Conservation (phyloP, 2,329 filamentous ascomycete genomes). For the Niveomyces coronatus region DNA sequence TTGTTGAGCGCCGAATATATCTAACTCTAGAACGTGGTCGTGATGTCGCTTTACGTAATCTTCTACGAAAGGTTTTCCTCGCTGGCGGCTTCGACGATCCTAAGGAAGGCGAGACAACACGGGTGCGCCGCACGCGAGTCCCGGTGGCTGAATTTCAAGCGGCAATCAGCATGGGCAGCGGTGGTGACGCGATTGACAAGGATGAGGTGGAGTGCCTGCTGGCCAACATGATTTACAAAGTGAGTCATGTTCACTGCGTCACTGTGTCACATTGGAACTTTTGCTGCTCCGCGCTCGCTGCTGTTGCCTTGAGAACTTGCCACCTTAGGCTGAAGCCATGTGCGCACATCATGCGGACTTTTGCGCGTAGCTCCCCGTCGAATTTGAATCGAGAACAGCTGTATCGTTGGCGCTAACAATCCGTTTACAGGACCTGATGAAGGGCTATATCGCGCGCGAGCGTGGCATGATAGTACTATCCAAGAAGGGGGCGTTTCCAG, state of each 20-base stretch:
- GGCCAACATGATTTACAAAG: conserved; percentile 98
- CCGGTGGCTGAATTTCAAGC: conserved; percentile 76
- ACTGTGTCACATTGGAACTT: background rate
- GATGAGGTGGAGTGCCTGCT: conserved; percentile 95
- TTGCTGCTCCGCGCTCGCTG: background rate
- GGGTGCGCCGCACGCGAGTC: conserved; percentile 64
- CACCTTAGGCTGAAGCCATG: too few relatives aligned
- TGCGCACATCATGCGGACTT: conserved; percentile 11
- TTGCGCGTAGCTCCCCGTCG: too few relatives aligned
- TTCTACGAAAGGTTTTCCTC: conserved; percentile 85
- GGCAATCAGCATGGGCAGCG: conserved; percentile 65
- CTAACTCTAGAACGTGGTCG: conserved; percentile 85
- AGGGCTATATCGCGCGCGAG: conserved; percentile 93
- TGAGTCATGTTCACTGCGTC: conserved; percentile 27
- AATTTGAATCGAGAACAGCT: too few relatives aligned
- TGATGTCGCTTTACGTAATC: conserved; percentile 83
- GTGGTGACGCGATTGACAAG: conserved; percentile 57
- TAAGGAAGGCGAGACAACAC: conserved; percentile 55
- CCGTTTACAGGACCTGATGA: conserved; percentile 71
- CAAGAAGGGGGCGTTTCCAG: conserved; percentile 87
- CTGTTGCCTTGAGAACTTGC: background rate
- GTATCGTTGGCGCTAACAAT: conserved; percentile 22
- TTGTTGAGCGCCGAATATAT: conserved; percentile 88
- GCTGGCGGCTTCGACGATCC: conserved; percentile 70
- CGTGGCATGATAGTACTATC: conserved; percentile 84